phyloP scores from a whole-genome alignment of 352 stramenopile species.

The Blastocystis sp. region DNA sequence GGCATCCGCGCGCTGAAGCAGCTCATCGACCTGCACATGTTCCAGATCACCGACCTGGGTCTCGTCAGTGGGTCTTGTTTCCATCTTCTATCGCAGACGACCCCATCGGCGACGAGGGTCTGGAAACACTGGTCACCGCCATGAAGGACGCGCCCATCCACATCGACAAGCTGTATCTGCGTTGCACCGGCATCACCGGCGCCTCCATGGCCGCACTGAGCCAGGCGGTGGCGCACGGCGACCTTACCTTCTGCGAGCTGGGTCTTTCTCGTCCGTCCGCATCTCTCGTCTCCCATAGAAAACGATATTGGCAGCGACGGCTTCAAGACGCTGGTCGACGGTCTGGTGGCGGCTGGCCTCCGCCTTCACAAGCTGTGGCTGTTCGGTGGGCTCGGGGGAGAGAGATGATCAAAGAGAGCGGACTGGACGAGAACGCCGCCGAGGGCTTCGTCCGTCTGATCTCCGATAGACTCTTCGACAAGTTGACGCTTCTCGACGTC shows the following conservation, averaged over 20 bases:
- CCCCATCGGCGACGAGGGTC: conserved; percentile 16
- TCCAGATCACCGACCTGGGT: conserved; percentile 37
- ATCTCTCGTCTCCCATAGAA: background rate
- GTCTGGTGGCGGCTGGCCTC: background rate
- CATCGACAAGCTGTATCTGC: conserved; percentile 26
- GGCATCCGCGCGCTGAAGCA: background rate
- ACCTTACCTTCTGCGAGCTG: background rate
- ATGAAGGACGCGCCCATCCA: background rate
- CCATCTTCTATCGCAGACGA: background rate
- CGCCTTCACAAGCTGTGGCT: conserved; percentile 24
- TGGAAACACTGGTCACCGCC: background rate
- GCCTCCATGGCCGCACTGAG: background rate
- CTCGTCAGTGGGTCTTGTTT: background rate
- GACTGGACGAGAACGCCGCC: background rate
- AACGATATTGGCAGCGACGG: background rate
- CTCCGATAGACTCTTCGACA: background rate
- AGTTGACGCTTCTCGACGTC: conserved; percentile 6
- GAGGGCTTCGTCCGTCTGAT: background rate
- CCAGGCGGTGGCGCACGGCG: background rate
- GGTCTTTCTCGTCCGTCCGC: background rate
- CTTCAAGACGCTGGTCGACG: background rate
- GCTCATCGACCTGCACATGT: conserved; percentile 17
- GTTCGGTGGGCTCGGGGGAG: background rate
- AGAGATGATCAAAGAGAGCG: background rate
- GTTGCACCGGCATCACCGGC: background rate